Evolutionary conservation across 2,329 filamentous ascomycete species (phyloP).

Genomic region (Neobulgaria alba): DNA sequence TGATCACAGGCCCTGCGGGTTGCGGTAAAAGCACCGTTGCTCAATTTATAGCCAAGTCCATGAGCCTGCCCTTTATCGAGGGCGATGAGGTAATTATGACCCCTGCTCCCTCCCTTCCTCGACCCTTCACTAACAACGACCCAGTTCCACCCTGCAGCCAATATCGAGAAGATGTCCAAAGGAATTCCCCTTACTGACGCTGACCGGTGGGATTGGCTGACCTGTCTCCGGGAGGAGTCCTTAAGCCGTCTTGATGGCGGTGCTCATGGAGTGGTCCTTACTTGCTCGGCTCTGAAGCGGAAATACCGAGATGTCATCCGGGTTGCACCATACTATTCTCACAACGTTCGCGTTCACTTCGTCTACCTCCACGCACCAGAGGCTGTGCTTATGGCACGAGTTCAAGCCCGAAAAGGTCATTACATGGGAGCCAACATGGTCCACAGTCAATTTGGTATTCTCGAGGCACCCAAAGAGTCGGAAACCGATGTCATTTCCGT

Average conservation of each 20-base stretch:
- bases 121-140: conserved; percentile 6
- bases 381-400: conserved; percentile 65
- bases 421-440: conserved; percentile 98
- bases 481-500: conserved; percentile 66
- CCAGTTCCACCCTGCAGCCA: conserved; percentile 67
- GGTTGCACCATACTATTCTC: conserved; percentile 67
- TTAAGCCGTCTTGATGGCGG: conserved; percentile 44
- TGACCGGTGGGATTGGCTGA: conserved; percentile 97
- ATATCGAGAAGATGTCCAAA: conserved; percentile 83
- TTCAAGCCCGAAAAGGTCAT: conserved; percentile 67
- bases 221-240: conserved; percentile 61
- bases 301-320: conserved; percentile 93
- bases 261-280: conserved; percentile 75
- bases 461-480: conserved; percentile 71
- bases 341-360: conserved; percentile 75
- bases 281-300: conserved; percentile 91
- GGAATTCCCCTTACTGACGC: conserved; percentile 81
- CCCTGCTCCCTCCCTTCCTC: background rate
- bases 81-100: conserved; percentile 59
- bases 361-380: conserved; percentile 80
- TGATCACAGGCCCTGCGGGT: conserved; percentile 71
- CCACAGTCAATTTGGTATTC: conserved; percentile 75
- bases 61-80: conserved; percentile 64
- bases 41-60: conserved; percentile 50
- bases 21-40: conserved; percentile 74